phyloP scores from a whole-genome alignment of 2,329 filamentous ascomycete species.

The Nemania abortiva region DNA sequence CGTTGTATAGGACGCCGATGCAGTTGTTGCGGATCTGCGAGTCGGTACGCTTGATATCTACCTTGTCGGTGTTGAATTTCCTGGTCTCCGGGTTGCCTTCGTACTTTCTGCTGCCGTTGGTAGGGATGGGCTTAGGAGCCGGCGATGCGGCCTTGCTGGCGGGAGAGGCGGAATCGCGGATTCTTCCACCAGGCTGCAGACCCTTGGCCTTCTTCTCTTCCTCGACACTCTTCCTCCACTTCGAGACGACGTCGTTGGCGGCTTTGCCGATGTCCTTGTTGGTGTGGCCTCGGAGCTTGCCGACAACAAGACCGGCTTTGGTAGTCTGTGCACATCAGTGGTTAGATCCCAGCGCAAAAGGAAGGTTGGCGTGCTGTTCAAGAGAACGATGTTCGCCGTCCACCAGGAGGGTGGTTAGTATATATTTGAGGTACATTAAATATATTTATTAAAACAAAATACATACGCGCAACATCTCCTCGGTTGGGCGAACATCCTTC shows the following conservation, averaged over 20 bases:
- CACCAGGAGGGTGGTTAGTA: neutral
- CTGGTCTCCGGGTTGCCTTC: conserved; percentile 81
- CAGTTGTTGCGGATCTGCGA: conserved; percentile 82
- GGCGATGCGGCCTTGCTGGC: conserved; percentile 55
- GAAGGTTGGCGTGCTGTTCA: neutral
- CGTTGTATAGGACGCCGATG: conserved; percentile 93
- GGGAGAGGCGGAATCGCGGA: conserved; percentile 67
- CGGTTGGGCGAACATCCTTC: conserved; percentile 83
- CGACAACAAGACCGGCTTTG: conserved; percentile 90
- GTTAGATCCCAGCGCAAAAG: conserved; percentile 21
- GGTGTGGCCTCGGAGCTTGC: conserved; percentile 80
- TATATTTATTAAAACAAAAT: conserved; percentile 14
- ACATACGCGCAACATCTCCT: conserved; percentile 75
- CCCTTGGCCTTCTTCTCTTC: conserved; percentile 66
- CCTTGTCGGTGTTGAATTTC: conserved; percentile 82
- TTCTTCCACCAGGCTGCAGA: conserved; percentile 44
- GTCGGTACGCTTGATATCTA: conserved; percentile 81
- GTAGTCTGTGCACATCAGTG: conserved; percentile 68
- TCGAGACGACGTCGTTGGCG: conserved; percentile 85
- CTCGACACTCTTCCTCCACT: conserved; percentile 86
- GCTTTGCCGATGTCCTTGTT: conserved; percentile 84
- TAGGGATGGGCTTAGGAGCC: conserved; percentile 63
- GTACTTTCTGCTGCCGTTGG: conserved; percentile 60
- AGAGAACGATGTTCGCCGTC: neutral
- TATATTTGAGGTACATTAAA: neutral